phyloP scores from a whole-genome alignment of 169 alveolate species.

The Cryptosporidium andersoni region DNA sequence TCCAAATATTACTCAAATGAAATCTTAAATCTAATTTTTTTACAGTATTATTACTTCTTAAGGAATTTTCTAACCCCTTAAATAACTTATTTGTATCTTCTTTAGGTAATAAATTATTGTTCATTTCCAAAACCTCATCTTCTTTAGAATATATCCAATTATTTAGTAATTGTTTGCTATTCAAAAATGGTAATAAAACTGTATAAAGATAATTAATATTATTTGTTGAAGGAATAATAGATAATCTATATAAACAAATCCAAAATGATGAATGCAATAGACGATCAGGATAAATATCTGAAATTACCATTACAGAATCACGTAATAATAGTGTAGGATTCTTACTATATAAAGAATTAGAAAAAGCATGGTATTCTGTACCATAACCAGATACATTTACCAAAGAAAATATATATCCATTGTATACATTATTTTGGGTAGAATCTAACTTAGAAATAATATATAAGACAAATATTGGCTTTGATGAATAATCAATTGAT shows the following conservation, averaged over 20 bases:
- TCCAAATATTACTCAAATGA: constrained; percentile 71
- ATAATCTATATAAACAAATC: constrained; percentile 81
- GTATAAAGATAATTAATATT: constrained; percentile 81
- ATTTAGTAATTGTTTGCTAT: constrained; percentile 75
- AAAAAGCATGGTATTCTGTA: constrained; percentile 74
- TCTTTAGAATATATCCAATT: constrained; percentile 76
- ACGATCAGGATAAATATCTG: constrained; percentile 77
- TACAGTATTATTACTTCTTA: constrained; percentile 51
- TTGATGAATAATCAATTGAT: constrained; percentile 4
- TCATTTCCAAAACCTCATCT: constrained; percentile 26
- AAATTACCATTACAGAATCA: constrained; percentile 78
- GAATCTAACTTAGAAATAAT: constrained; percentile 28
- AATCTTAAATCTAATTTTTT: constrained; percentile 62
- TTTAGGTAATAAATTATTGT: constrained; percentile 36
- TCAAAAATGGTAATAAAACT: constrained; percentile 82
- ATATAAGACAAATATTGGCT: constrained; percentile 36
- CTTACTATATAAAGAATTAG: constrained; percentile 60
- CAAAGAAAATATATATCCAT: constrained; percentile 65
- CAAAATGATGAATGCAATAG: constrained; percentile 82
- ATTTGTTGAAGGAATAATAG: constrained; percentile 78
- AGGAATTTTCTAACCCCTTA: constrained; percentile 66
- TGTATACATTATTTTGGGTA: neutral
- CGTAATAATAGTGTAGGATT: constrained; percentile 70
- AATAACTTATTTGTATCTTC: constrained; percentile 67
- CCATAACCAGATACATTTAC: constrained; percentile 78